Evolutionary conservation across 208 protist genomes (phyloP).

Genomic region (Tritrichomonas musculus): DNA sequence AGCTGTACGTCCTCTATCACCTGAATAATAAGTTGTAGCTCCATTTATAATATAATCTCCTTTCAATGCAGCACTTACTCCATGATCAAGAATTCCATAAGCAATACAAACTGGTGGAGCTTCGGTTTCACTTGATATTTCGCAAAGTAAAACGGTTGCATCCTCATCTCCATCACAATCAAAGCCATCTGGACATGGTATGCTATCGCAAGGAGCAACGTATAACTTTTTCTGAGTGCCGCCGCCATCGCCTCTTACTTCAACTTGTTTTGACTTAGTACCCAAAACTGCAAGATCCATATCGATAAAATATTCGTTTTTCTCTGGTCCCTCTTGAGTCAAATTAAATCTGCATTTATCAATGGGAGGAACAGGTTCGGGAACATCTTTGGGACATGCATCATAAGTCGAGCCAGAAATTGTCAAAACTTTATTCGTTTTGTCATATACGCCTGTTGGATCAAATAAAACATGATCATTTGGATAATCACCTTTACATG

Average conservation of each 20-base stretch:
- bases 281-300: too few species aligned
- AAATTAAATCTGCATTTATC: neutral
- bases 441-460: neutral
- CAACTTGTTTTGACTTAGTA: neutral
- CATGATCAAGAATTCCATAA: neutral
- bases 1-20: neutral
- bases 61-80: neutral
- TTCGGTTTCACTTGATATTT: neutral
- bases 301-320: too few species aligned
- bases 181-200: neutral
- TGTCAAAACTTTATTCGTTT: neutral
- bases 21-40: neutral
- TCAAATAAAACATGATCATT: neutral
- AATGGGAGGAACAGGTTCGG: neutral
- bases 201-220: neutral
- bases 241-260: neutral
- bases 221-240: neutral
- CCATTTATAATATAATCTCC: neutral
- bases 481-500: neutral
- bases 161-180: conserved; percentile 11
- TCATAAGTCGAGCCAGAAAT: neutral
- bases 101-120: neutral
- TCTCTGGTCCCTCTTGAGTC: too few species aligned
- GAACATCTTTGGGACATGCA: neutral
- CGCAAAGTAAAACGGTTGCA: neutral